Evolutionary conservation across 1,284 basidiomycete species (phyloP).

Genomic region (Rhodofomes roseus): DNA sequence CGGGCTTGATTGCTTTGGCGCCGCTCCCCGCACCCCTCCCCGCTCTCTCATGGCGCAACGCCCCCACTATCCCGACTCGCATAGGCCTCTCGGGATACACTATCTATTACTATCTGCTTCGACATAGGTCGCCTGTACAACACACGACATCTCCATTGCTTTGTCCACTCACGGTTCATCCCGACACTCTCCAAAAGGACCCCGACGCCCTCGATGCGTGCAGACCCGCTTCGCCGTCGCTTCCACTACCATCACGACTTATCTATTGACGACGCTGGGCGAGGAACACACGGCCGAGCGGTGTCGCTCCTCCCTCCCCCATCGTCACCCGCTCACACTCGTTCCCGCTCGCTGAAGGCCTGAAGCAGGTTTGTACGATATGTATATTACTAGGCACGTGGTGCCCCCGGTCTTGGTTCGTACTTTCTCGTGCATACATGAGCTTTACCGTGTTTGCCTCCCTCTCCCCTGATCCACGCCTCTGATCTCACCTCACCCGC

Average conservation of each 20-base stretch:
- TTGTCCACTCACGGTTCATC: neutral
- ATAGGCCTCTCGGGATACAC: neutral
- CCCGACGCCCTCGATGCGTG: neutral
- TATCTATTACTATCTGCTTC: slow-evolving; percentile 3
- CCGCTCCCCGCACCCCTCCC: neutral
- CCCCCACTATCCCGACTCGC: neutral
- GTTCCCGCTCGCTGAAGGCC: neutral
- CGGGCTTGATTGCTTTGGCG: neutral
- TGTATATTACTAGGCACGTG: neutral
- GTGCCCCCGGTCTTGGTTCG: neutral
- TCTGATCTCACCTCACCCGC: neutral
- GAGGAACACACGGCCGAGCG: neutral
- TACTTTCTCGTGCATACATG: neutral
- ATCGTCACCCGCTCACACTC: neutral
- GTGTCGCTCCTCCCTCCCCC: neutral
- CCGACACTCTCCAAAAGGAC: neutral
- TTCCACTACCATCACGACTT: neutral
- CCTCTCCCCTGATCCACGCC: too few species aligned
- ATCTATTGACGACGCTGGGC: neutral
- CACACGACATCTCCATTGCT: neutral
- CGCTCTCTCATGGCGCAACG: neutral
- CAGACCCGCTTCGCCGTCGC: slow-evolving; percentile 1
- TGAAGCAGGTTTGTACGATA: neutral
- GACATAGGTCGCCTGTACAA: neutral
- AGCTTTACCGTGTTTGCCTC: neutral